Percentiles rank a stretch among this genome's conserved stretches.
Evolutionary conservation across 495 filamentous ascomycete species (phyloP).

Genomic region (Jackrogersella multiformis): DNA sequence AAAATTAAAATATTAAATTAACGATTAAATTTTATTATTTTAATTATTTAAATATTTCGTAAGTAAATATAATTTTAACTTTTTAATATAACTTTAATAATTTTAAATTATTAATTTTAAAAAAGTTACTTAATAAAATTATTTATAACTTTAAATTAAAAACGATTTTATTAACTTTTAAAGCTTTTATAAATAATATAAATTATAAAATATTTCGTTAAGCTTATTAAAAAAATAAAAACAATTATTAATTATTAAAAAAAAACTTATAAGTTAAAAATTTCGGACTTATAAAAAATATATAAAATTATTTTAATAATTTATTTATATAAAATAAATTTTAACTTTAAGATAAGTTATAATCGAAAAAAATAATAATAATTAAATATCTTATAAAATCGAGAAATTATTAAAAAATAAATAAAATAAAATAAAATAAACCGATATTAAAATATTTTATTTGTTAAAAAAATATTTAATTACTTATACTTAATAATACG

Average conservation of each 20-base stretch:
- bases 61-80: background rate
- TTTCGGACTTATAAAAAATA: background rate
- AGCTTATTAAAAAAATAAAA: background rate
- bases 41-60: background rate
- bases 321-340: background rate
- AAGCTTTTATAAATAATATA: background rate
- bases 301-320: background rate
- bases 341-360: background rate
- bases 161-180: background rate
- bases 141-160: background rate
- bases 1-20: background rate
- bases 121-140: background rate
- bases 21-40: no score
- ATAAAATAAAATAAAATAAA: background rate
- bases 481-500: background rate
- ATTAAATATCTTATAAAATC: no score
- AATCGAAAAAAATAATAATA: background rate
- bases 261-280: background rate
- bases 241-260: background rate
- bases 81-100: background rate
- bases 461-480: background rate
- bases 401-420: background rate
- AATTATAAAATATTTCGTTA: background rate
- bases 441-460: background rate
- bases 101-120: background rate